Conservation (phyloP, 495 filamentous ascomycete species). For the Cercophora scortea region DNA sequence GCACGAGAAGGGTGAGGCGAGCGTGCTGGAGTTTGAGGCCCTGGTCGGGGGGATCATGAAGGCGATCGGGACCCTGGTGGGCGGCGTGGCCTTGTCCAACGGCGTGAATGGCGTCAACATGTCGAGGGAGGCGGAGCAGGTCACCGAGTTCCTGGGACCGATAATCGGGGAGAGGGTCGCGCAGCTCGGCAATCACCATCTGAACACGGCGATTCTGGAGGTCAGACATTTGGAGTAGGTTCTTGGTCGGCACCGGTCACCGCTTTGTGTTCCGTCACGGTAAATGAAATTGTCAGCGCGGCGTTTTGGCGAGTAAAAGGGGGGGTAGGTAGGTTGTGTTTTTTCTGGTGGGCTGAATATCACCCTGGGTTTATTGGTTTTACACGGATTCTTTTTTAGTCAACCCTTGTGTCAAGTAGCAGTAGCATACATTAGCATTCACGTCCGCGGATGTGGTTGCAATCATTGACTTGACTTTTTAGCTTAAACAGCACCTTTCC, state of each 20-base stretch:
- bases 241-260: too few species aligned
- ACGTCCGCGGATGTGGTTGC: too few species aligned
- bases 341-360: too few species aligned
- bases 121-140: constrained; percentile 38
- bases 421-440: too few species aligned
- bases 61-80: constrained; percentile 42
- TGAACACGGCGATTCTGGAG: constrained; percentile 45
- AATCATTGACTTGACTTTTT: too few species aligned
- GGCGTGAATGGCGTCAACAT: constrained; percentile 22
- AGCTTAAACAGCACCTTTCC: too few species aligned
- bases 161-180: constrained; percentile 54
- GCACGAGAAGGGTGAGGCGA: constrained; percentile 49
- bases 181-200: constrained; percentile 39
- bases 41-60: constrained; percentile 54
- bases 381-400: too few species aligned
- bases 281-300: not conserved
- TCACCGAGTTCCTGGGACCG: constrained; percentile 48
- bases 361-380: too few species aligned
- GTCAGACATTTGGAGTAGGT: constrained; percentile 30
- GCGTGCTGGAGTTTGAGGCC: constrained; percentile 51
- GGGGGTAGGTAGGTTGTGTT: too few species aligned
- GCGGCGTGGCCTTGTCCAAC: constrained; percentile 9
- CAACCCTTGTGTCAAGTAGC: too few species aligned
- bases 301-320: too few species aligned
- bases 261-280: too few species aligned